Base-by-base conservation (phyloP, 441 rosid genomes). In the Bruguiera hainesii region DNA sequence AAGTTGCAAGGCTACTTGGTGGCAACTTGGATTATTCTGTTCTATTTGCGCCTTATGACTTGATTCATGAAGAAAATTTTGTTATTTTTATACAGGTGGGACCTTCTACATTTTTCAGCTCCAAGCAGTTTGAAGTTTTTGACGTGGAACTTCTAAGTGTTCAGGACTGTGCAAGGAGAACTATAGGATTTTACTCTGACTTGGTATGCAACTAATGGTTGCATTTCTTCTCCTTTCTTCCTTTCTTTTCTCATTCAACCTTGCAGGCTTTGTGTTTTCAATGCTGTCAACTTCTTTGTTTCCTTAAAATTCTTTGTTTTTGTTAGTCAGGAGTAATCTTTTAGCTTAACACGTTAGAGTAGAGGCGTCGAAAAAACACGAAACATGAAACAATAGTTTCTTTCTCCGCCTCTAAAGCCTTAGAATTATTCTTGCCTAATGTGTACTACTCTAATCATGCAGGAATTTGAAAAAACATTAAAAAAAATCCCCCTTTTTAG, bases 81-180 rank as follows among this genome's bases (percentile, higher is more conserved):
- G 33, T 56, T 21, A 28, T 1, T 5, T 18, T 1, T 48, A 39
- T 62, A 31, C 81, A 94, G 98, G 97, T 91, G 18, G 98, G 97
- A 33, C 97, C 97, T 68, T 89, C 99, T 0, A 94, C 99, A 20
- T 94, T 94, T 84, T 94, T 94, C 83, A 94, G 97, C 80, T 79
- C 99, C 3, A 94, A 91, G 78, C 97, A 91, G 64, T 91, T 88
- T 3, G 97, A 89, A 78, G 97, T 94, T 67, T 94, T 94, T 11
- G 97, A 94, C 7, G 91, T 94, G 63, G 98, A 94, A 70, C 78
- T 94, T 73, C 81, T 94, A 3, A 63, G 87, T 71, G 67, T 91
- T 70, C 85, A 85, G 82, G 78, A 89, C 71, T 94, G 97, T 72
- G 67, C 82, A 68, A 84, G 96, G 77, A 89, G 93, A 81, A 91